These are phyloP conservation scores for Cryphonectria parasitica DNA, from an alignment of 2,329 filamentous ascomycete genomes.

Conservation along the genomic window DNA sequence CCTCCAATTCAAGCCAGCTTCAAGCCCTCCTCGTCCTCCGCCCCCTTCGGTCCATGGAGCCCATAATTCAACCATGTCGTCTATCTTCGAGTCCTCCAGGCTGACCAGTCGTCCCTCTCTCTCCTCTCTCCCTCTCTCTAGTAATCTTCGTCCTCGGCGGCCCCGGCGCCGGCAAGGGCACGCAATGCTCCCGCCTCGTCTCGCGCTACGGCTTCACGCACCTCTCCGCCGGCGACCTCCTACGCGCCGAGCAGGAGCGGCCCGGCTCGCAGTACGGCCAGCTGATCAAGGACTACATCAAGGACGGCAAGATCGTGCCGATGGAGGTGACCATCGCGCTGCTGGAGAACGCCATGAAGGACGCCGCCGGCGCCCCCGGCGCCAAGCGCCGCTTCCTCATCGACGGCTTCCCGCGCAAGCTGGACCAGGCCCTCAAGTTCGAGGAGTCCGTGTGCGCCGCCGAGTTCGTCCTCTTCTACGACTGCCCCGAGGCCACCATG, in stretches of 20 bases:
- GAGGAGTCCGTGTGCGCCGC: conserved; percentile 86
- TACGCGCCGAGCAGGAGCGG: conserved; percentile 91
- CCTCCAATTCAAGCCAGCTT: conserved; percentile 82
- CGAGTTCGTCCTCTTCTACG: conserved; percentile 88
- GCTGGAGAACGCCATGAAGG: conserved; percentile 90
- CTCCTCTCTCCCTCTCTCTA: background rate
- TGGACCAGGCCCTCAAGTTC: conserved; percentile 95
- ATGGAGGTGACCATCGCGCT: conserved; percentile 97
- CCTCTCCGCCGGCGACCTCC: conserved; percentile 88
- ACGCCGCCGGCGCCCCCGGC: conserved; percentile 51
- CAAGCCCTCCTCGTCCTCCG: conserved; percentile 87
- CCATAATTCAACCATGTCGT: background rate
- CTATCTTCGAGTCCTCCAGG: background rate
- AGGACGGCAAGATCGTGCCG: conserved; percentile 93
- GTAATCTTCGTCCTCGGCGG: conserved; percentile 42
- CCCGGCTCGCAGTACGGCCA: conserved; percentile 86
- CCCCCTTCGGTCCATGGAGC: conserved; percentile 62
- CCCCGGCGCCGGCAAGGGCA: conserved; percentile 94
- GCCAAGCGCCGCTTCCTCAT: conserved; percentile 74
- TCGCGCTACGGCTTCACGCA: conserved; percentile 89
- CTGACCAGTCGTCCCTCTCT: background rate
- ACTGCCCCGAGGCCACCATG: conserved; percentile 91
- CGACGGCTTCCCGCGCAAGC: conserved; percentile 90
- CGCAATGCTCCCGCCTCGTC: conserved; percentile 89
- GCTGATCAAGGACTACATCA: conserved; percentile 92